Evolutionary conservation across 2,329 filamentous ascomycete genomes (phyloP), one percentile per base, ranked within the genome.

Genomic region (Colletotrichum sp.): DNA sequence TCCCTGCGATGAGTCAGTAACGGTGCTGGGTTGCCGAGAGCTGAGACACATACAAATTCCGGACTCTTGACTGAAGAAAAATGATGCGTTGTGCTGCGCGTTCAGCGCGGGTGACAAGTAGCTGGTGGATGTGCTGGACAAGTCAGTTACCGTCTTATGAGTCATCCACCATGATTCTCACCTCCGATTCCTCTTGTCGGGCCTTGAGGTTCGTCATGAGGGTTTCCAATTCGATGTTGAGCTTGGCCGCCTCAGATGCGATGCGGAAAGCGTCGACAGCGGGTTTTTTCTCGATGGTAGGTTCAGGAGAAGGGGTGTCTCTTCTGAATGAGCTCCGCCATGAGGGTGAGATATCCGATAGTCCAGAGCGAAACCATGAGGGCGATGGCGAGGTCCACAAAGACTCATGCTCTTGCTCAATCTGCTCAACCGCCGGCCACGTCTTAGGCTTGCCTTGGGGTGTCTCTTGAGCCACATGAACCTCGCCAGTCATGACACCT

Each of bases 131-230:
- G 78, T 93, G 91, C 87, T 91, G 78, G 34, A 70, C 28, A 19
- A 16, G 68, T 78, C 52, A 78, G 77, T 69, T 5, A 19, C 16
- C 5, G 22, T 30, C 28, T 25, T 22, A 12, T n/a, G 57, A 57
- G 57, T 44, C 60, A 34, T 27, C 15, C 9, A 12, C 25, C 48
- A 34, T 61, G 36, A 60, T 71, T 80, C 86, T 83, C 83, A 88
- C 91, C 82, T 92, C 88, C 59, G 90, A 89, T 82, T 93, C 91
- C 81, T 93, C 90, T 77, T 90, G 89, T 52, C 91, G 87, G 52
- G 86, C 87, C 71, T 87, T 85, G 25, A 93, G 85, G 72, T 88
- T 90, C 32, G 82, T 82, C 39, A 91, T 84, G 13, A 91, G 85
- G 7, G 83, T 83, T 7, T 87, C 85, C 44, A 93, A 82, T 75